These are phyloP conservation scores for Mucor indicus DNA, from an alignment of 371 early-diverging fungal species.

Conservation along the genomic window DNA sequence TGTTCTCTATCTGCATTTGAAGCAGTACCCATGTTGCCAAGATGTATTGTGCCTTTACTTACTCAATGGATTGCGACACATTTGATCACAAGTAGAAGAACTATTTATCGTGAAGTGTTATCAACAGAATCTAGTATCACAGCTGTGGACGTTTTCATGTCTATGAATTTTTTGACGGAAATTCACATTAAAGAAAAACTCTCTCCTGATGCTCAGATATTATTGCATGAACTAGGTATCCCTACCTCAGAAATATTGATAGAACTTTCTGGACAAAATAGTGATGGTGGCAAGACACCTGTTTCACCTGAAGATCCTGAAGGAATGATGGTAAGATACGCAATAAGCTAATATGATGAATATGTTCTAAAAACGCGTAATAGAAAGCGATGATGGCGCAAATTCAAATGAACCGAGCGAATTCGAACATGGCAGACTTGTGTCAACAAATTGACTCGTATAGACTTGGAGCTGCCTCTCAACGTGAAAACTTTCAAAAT, in stretches of 20 bases:
- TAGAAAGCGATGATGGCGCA: constrained; percentile 53
- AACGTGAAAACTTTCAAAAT: constrained; percentile 48
- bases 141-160: constrained; percentile 45
- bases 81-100: constrained; percentile 42
- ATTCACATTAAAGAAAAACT: constrained; percentile 41
- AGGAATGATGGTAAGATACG: constrained; percentile 42
- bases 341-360: too few relatives aligned
- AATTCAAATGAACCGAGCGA: constrained; percentile 53
- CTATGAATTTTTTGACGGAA: constrained; percentile 41
- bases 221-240: constrained; percentile 45
- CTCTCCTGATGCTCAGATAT: constrained; percentile 47
- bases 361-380: neutral
- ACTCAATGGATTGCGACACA: constrained; percentile 54
- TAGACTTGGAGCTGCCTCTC: constrained; percentile 38
- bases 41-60: constrained; percentile 41
- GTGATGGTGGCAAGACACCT: constrained; percentile 34
- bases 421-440: constrained; percentile 50
- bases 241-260: constrained; percentile 44
- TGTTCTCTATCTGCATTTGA: constrained; percentile 50
- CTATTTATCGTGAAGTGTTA: constrained; percentile 47
- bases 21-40: constrained; percentile 45
- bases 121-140: constrained; percentile 45
- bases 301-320: constrained; percentile 43
- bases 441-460: constrained; percentile 52
- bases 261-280: constrained; percentile 44